Base-by-base conservation (phyloP, 176 grass and related monocot species). In the Ensete glaucum region DNA sequence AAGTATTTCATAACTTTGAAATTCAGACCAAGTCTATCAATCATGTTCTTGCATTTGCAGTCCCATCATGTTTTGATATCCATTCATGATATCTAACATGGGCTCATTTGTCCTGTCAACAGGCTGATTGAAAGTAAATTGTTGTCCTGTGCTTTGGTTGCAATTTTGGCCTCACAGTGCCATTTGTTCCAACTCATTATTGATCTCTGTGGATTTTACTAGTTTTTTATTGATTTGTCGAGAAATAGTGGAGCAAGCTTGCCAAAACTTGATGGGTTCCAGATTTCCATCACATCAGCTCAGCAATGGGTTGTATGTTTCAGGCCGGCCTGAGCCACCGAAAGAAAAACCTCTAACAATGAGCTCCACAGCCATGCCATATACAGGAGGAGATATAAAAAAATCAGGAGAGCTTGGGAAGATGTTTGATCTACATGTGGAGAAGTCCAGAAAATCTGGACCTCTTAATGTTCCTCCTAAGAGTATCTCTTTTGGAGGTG, bases 381-480 rank as follows among this genome's bases (percentile, higher is more conserved):
- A 96, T 70, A 96, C 89, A 51, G 92, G 92, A 54, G 92, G 92
- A 68, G 92, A 96, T 84, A 85, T 89, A 56, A 96, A 96, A 73
- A 96, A 92, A 83, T 96, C 92, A 66, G 92, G 92, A 55, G 92
- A 96, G 63, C 83, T 96, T 17, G 93, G 89, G 54, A 92, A 96
- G 77, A 96, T 96, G 89, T 92, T 96, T 81, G 93, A 96, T 72
- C 81, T 96, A 22, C 93, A 92, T 72, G 93, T 84, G 59, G 93
- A 92, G 50, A 96, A 92, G 52, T 96, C 93, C 34, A 86, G 93
- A 73, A 96, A 96, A 81, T 96, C 93, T 83, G 93, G 93, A 72
- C 93, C 89, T 81, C 74, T 91, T 73, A 91, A 77, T 49, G 85
- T 81, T 2, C 75, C 85, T 60, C 85, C 85, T 0, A 85, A 85